These are phyloP conservation scores for Telfairia occidentalis DNA, from an alignment of 331 rosid species.

Conservation along the genomic window DNA sequence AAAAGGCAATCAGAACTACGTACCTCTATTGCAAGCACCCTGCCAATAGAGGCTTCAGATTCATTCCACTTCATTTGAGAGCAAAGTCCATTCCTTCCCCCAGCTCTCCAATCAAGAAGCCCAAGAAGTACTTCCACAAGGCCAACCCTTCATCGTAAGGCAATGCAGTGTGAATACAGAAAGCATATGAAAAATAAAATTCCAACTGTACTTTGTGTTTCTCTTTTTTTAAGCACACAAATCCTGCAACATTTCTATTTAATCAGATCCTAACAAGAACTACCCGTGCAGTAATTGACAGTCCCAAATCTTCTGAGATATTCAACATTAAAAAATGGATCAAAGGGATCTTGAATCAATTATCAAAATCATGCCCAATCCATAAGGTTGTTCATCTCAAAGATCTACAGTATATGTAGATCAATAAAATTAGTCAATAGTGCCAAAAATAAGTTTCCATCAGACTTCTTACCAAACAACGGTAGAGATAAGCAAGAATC, in stretches of 20 bases:
- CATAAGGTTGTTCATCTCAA: neutral
- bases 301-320: neutral
- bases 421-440: neutral
- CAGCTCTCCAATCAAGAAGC: constrained; percentile 99
- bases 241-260: neutral
- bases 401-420: neutral
- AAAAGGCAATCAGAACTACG: constrained; percentile 18
- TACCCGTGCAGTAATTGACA: neutral
- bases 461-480: neutral
- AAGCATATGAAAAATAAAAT: constrained; percentile 7
- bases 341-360: neutral
- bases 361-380: neutral
- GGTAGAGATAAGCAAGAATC: neutral
- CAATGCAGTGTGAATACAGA: constrained; percentile 16
- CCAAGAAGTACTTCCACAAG: constrained; percentile 97
- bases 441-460: neutral
- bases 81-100: constrained; percentile 89
- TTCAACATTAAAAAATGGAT: neutral
- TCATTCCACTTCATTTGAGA: constrained; percentile 99
- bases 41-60: constrained; percentile 97
- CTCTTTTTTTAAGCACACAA: neutral
- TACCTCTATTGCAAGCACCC: constrained; percentile 98
- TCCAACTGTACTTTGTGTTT: neutral
- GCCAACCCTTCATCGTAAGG: constrained; percentile 67
- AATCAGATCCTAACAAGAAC: neutral